Percentiles rank a stretch among this genome's conserved stretches.
phyloP scores from a whole-genome alignment of 495 filamentous ascomycete species.

The Penicillium salamii region DNA sequence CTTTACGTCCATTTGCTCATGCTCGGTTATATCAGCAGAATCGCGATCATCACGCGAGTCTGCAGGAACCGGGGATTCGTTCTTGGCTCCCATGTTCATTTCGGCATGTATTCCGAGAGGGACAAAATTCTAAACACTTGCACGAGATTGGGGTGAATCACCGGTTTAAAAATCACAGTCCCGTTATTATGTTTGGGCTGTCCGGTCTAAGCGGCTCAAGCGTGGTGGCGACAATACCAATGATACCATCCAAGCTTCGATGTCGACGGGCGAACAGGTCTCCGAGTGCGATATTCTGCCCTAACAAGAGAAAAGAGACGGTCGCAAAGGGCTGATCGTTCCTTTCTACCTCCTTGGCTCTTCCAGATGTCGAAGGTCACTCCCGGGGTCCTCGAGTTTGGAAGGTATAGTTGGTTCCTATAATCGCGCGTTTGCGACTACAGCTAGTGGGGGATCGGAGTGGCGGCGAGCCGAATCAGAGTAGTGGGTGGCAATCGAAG shows the following conservation, averaged over 20 bases:
- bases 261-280: constrained; percentile 17
- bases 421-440: constrained; percentile 25
- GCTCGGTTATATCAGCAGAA: constrained; percentile 49
- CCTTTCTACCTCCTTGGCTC: background rate
- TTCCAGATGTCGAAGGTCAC: constrained; percentile 1
- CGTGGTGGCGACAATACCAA: constrained; percentile 16
- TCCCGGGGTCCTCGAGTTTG: background rate
- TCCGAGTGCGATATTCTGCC: constrained; percentile 18
- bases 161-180: background rate
- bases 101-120: constrained; percentile 31
- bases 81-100: constrained; percentile 54
- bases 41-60: constrained; percentile 51
- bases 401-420: constrained; percentile 12
- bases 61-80: constrained; percentile 39
- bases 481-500: constrained; percentile 28
- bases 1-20: constrained; percentile 36
- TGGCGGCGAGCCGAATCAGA: constrained; percentile 18
- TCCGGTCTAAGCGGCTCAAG: constrained; percentile 12
- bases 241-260: constrained; percentile 22
- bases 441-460: constrained; percentile 17
- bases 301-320: background rate
- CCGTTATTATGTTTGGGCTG: background rate
- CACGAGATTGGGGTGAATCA: background rate
- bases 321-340: constrained; percentile 7
- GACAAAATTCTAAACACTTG: background rate